Evolutionary conservation across 768 basidiomycete genomes (phyloP), one percentile per base, ranked within the genome.

Genomic region (Phylloporus arenicola): DNA sequence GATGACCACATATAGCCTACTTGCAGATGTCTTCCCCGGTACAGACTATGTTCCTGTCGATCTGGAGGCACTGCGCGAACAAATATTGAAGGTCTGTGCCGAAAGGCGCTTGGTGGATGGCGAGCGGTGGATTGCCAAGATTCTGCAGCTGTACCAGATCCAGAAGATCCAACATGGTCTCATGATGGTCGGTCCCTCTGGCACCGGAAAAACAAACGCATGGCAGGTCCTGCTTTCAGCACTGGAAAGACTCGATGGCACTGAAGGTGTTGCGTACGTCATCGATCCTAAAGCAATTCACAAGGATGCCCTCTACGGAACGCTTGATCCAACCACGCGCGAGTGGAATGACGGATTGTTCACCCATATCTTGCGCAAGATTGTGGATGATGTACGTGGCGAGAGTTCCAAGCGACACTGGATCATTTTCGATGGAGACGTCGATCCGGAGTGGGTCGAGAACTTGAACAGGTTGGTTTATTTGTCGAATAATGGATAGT

Each of bases 371-470:
- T 75, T 99, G 48, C 85, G 96, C 46, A 98, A 95, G 70, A 99
- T 98, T 54, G 92, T 98, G 44, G 96, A 99, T 62, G 92, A 98
- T 64, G 95, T 97, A 38, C 90, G 96, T 62, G 96, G 96, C 16
- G 96, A 98, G 70, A 96, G 92, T 65, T 78, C 82, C 16, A 97
- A 95, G 72, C 75, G 96, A 29, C 96, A 98, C 64, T 99, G 95
- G 96, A 99, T 99, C 59, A 88, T 99, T 52, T 99, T 99, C 56
- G 96, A 99, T 63, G 96, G 96, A 51, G 96, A 99, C 60, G 96
- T 99, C 38, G 96, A 99, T 75, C 96, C 95, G 0, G 96, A 99
- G 70, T 98, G 96, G 96, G 96, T 99, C 2, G 96, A 99, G 71
- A 99, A 99, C 69, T 70, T 99, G 70, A 99, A 99, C 72, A 97